Base-by-base conservation (phyloP, 2,329 filamentous ascomycete genomes). In the Fusarium sp. region DNA sequence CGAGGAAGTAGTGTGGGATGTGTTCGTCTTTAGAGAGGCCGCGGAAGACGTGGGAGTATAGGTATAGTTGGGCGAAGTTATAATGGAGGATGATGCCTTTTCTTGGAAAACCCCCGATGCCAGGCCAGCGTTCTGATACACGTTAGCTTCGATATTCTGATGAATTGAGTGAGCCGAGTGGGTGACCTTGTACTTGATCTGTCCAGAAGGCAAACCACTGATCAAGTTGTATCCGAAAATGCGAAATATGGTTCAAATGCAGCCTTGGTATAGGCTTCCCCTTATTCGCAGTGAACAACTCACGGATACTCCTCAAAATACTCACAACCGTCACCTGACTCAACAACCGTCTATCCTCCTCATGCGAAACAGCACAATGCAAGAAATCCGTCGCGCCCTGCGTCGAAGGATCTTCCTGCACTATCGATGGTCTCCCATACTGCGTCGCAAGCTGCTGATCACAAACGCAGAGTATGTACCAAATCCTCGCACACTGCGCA, bases 391-490 rank as follows among this genome's bases (percentile, higher is more conserved):
- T 87, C 79, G 88, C 88, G 10, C 88, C 87, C 57, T 87, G 85
- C 36, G 90, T 87, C 0, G 87, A 85, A 28, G 83, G 80, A 64
- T 90, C 87, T 61, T 90, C 88, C 24, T 87, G 86, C 9, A 90
- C 87, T 17, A 90, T 85, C 0, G 88, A 86, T 3, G 87, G 87
- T 10, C 89, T 83, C 6, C 88, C 88, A 62, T 91, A 90, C 1
- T 90, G 82, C 22, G 90, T 90, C n/a, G 88, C 89, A 1, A 90
- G 85, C 73, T 90, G 89, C 67, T 90, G 88, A 54, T 90, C 89
- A 73, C 88, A 90, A 9, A 90, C 86, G 69, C 90, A 90, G 3
- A 89, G 81, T 44, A 89, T 77, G 74, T 90, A 91, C 89, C 89
- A 91, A 10, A 91, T 80, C 28, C 90, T 84, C 13, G 89, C 84